phyloP scores from a whole-genome alignment of 345 rosid genomes.

The Populus pruinosa region DNA sequence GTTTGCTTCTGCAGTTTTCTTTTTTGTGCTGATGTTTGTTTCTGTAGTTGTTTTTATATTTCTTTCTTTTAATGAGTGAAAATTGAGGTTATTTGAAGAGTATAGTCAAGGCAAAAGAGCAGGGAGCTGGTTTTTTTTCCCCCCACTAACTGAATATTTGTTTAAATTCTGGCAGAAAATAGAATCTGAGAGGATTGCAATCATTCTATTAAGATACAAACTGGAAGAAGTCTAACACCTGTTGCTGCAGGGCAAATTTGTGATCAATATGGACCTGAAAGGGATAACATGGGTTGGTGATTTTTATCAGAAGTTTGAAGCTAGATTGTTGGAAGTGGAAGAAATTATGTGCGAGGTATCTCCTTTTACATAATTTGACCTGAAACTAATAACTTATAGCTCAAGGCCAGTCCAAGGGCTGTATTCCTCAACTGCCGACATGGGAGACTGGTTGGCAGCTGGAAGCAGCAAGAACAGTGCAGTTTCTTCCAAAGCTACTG shows the following conservation, averaged over 20 bases:
- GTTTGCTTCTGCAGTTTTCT: background rate
- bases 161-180: constrained; percentile 10
- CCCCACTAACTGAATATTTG: background rate
- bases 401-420: background rate
- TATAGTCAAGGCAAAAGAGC: background rate
- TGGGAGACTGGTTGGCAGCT: background rate
- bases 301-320: constrained; percentile 76
- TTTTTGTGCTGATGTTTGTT: background rate
- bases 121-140: too few species aligned
- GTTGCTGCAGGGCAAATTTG: constrained; percentile 9
- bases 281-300: constrained; percentile 76
- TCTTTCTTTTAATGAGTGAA: background rate
- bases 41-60: background rate
- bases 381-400: background rate
- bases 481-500: background rate
- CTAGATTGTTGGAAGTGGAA: constrained; percentile 90
- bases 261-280: constrained; percentile 49
- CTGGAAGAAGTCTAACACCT: constrained; percentile 9
- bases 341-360: constrained; percentile 72
- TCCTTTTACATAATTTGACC: background rate
- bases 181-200: constrained; percentile 1
- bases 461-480: background rate
- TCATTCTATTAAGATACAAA: background rate
- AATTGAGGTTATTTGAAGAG: background rate
- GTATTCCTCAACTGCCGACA: background rate